A percentile compares a stretch with the other conserved stretches of the same genome.
Evolutionary conservation across 306 rosid species (phyloP).

Genomic region (Cucumis cinereus): DNA sequence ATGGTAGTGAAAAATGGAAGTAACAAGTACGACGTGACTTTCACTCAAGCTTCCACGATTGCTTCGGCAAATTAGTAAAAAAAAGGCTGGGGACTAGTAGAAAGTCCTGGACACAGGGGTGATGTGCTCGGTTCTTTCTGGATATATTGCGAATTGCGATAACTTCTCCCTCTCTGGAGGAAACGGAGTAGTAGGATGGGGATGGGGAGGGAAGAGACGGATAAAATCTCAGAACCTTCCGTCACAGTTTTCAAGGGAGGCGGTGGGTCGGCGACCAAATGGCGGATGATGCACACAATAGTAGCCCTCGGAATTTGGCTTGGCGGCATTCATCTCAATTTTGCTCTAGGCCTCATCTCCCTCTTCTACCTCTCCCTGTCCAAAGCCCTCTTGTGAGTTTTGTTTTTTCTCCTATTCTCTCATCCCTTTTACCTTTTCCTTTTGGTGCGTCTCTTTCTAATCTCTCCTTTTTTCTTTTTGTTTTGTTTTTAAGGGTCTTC

Average conservation of each 20-base stretch:
- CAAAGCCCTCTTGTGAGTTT: slow-evolving; percentile 45
- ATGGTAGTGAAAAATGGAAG: background rate
- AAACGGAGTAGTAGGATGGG: background rate
- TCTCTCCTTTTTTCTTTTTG: background rate
- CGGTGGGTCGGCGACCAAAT: slow-evolving; percentile 1
- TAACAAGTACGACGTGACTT: background rate
- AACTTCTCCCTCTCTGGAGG: background rate
- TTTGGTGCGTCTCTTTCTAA: background rate
- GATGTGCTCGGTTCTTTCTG: background rate
- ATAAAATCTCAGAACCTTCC: background rate
- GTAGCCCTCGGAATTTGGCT: slow-evolving; percentile 52
- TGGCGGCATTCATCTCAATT: slow-evolving; percentile 58
- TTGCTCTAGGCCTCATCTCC: slow-evolving; percentile 32
- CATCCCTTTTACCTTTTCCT: background rate
- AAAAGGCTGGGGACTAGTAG: background rate
- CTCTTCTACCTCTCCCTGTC: slow-evolving; percentile 45
- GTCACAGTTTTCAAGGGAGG: background rate
- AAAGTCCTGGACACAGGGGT: background rate
- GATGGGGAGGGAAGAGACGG: background rate
- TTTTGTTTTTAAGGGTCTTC: slow-evolving; percentile 27
- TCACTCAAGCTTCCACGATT: background rate
- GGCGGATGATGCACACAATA: slow-evolving; percentile 8
- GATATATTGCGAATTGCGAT: background rate
- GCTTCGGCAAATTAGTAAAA: background rate
- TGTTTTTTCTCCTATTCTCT: background rate